Evolutionary conservation across 139 green algal species (phyloP).

Genomic region (Tetraselmis chui): DNA sequence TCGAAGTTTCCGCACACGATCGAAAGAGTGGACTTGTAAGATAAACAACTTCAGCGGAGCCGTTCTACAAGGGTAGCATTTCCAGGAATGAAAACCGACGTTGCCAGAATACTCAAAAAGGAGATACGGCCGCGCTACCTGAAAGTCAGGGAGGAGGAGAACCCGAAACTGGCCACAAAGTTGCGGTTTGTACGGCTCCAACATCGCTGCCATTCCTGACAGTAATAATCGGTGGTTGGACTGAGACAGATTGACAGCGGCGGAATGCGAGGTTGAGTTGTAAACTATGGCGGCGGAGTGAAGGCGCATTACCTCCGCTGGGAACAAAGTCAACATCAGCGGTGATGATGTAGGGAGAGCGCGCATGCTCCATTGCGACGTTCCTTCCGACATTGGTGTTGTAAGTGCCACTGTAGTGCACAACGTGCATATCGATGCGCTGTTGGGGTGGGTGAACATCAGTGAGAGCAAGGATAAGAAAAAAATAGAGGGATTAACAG

Average conservation of each 20-base stretch:
- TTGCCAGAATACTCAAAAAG: too few species aligned
- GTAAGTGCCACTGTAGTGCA: not conserved
- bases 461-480: not conserved
- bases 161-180: not conserved
- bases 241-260: not conserved
- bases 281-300: too few species aligned
- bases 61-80: not conserved
- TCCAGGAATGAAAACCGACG: not conserved
- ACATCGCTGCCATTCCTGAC: not conserved
- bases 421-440: not conserved
- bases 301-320: not conserved
- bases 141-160: not conserved
- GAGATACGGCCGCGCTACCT: too few species aligned
- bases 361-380: not conserved
- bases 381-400: not conserved
- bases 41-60: too few species aligned
- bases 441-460: not conserved
- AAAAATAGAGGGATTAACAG: too few species aligned
- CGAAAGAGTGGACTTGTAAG: not conserved
- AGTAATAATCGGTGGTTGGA: not conserved
- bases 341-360: not conserved
- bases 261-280: not conserved
- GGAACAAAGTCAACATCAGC: not conserved
- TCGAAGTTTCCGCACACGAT: not conserved
- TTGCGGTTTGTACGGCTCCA: not conserved